Base-by-base conservation (phyloP, 352 stramenopile genomes). In the Hyaloperonospora arabidopsidis region DNA sequence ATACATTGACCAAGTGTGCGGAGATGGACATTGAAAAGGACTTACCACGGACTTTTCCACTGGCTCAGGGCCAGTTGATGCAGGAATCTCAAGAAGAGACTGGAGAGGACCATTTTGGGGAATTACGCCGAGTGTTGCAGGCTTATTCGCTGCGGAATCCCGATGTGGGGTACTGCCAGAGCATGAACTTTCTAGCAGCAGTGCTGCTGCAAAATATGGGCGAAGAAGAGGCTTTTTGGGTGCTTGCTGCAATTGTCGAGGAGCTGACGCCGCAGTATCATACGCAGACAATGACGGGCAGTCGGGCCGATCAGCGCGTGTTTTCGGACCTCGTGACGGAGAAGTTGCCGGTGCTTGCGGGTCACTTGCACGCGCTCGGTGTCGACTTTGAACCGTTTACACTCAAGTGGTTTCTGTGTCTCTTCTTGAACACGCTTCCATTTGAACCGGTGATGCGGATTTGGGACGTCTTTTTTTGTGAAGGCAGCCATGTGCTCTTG, bases 361-460 rank as follows among this genome's bases (percentile, higher is more conserved):
- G 64, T 25, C 85, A 94, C 54, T 67, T 96, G 39, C 70, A 89
- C 18, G 29, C 35, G 2, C 67, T 95, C 3, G 70, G 84, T 36
- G 81, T 95, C 5, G 81, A 95, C 49, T 75, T 96, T 51, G 80
- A 92, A 48, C 84, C 86, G 18, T 87, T 97, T 39, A 95, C 88
- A 35, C 80, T 95, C 52, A 95, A 96, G 60, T 97, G 88, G 89
- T 97, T 96, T 40, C 59, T 97, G 0, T 97, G 89, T 63, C 58
- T 95, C 2, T 97, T 96, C 66, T 65, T 97, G n/a, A 96, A 96
- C 59, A 93, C 86, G 21, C 61, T 97, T 15, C 84, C 84, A 14
- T 84, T 96, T 34, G 85, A 95, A 41, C 82, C 80, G 0, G 86
- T 87, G n/a, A 69, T 96, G 65, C 76, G 87, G 7, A 79, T 96